Evolutionary conservation across 331 rosid genomes (phyloP), one percentile per base, ranked within the genome.

Genomic region (Malus hybrid): DNA sequence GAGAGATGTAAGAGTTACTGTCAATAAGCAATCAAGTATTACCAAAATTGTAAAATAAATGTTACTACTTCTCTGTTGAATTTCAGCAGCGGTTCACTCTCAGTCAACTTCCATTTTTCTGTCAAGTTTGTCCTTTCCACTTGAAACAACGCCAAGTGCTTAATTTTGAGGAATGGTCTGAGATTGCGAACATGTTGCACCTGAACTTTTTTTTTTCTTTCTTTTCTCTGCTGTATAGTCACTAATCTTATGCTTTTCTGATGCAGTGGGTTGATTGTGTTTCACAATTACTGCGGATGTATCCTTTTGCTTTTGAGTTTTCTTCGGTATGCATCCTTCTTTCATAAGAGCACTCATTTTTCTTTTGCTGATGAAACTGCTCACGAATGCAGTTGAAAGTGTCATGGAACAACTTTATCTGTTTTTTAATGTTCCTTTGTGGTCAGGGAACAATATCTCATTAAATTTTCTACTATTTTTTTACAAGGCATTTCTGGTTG

Each of bases 261-360:
- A 20, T 83, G 82, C 92, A 94, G 99, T 94, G 99, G 99, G 83
- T 90, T 78, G 99, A 94, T 83, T 94, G 99, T 69, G 91, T 92
- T 79, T 86, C 99, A 64, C 99, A 94, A 82, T 73, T 94, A 77
- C 33, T 90, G 84, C 93, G 97, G 82, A 94, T 90, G 89, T 94
- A 94, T 86, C 99, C 99, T 60, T 87, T 73, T 77, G 96, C 97
- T 69, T 94, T 94, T 76, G 93, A 94, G 87, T 94, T 94, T 79
- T 91, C 99, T 76, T 87, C 93, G 71, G 99, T 91, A 88, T 69
- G 90, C 66, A 76, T 73, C 71, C 76, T 73, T 79, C 76, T 77
- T 71, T 57, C 32, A 20, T 34, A 29, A 48, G 33, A 24, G 9
- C 65, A 61, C 54, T 60, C 65, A 42, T 29, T 56, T 44, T 32